Percentiles rank a stretch among this genome's conserved stretches.
Conservation (phyloP, 345 rosid species). For the Hibiscus trionum region DNA sequence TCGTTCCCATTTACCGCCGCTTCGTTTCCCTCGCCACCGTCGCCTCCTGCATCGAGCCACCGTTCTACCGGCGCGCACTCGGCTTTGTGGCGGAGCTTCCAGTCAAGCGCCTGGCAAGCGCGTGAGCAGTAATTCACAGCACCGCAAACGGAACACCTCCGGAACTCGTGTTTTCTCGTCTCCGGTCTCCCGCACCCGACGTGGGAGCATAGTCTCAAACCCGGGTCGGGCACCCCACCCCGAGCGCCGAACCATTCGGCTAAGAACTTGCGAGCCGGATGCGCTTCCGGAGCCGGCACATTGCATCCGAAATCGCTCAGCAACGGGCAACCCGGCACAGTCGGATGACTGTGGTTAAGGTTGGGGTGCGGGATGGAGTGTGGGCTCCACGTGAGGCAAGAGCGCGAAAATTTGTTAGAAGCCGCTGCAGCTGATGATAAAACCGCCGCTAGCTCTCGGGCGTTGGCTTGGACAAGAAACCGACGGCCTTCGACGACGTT, state of each 20-base stretch:
- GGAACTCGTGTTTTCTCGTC: constrained; percentile 81
- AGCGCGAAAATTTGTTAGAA: constrained; percentile 21
- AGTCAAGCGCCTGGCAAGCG: constrained; percentile 94
- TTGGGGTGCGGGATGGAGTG: constrained; percentile 15
- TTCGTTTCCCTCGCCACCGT: constrained; percentile 28
- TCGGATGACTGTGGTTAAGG: constrained; percentile 19
- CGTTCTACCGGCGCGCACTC: constrained; percentile 65
- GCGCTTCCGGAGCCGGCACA: constrained; percentile 82
- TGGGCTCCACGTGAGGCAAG: constrained; percentile 50
- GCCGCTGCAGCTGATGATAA: constrained; percentile 30
- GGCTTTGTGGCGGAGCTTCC: constrained; percentile 81
- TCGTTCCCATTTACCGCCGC: constrained; percentile 23
- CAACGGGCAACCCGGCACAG: constrained; percentile 54
- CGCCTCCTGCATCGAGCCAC: constrained; percentile 49
- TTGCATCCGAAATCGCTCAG: constrained; percentile 93
- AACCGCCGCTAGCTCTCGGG: constrained; percentile 77
- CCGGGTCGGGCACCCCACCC: constrained; percentile 34
- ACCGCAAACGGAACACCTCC: constrained; percentile 91
- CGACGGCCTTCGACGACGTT: constrained; percentile 78
- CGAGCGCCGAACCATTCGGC: constrained; percentile 59
- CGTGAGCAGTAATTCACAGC: constrained; percentile 90
- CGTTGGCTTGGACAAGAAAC: constrained; percentile 85
- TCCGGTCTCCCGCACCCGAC: constrained; percentile 83
- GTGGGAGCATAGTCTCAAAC: constrained; percentile 74
- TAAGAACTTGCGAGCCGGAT: constrained; percentile 66